phyloP scores from a whole-genome alignment of 2,329 filamentous ascomycete species.

The Whalleya microplaca region DNA sequence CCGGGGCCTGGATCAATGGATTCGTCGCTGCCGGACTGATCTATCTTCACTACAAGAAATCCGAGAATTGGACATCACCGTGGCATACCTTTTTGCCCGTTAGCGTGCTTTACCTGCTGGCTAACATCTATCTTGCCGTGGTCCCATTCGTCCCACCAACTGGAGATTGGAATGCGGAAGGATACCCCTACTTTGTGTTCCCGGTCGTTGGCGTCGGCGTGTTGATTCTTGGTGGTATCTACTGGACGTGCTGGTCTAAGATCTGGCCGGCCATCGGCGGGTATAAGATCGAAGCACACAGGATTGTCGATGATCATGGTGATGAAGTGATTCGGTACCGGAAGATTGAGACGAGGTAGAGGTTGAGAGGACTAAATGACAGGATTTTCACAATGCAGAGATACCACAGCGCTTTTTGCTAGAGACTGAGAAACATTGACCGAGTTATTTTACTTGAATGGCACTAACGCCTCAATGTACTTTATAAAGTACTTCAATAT shows the following conservation, averaged over 20 bases:
- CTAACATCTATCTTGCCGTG: constrained; percentile 56
- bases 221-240: constrained; percentile 52
- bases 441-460: too few relatives aligned
- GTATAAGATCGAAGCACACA: constrained; percentile 52
- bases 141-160: constrained; percentile 60
- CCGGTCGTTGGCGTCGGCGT: constrained; percentile 58
- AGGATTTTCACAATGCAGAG: background rate
- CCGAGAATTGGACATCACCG: constrained; percentile 56
- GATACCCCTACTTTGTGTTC: constrained; percentile 61
- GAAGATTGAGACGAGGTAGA: constrained; percentile 33
- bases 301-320: constrained; percentile 43
- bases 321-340: constrained; percentile 36
- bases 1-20: constrained; percentile 56
- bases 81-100: constrained; percentile 56
- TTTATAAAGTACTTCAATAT: too few relatives aligned
- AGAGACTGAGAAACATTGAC: too few relatives aligned
- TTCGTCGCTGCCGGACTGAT: constrained; percentile 56
- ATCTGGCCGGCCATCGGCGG: constrained; percentile 53
- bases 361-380: background rate
- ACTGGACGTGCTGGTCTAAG: constrained; percentile 58
- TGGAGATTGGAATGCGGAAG: constrained; percentile 49
- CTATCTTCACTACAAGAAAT: constrained; percentile 53
- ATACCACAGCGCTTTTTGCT: too few relatives aligned
- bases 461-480: too few relatives aligned
- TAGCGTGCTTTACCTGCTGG: constrained; percentile 51